A percentile compares a stretch with the other conserved stretches of the same genome.
Evolutionary conservation across 208 protist genomes (phyloP).

Genomic region (Acanthamoeba rhysodes): DNA sequence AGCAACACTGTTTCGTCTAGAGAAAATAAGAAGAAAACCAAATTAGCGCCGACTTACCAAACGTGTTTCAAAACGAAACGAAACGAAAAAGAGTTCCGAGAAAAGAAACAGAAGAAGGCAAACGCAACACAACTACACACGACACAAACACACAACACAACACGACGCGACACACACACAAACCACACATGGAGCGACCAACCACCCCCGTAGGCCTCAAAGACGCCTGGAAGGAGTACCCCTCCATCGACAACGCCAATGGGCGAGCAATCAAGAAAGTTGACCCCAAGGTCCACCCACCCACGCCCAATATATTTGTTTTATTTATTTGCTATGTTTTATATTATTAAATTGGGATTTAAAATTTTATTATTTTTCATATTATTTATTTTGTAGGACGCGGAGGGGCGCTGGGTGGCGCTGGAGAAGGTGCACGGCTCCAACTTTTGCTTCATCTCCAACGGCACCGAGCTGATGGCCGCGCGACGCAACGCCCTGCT

Average conservation of each 20-base stretch:
- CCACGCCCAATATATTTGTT: background rate
- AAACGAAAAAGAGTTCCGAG: background rate
- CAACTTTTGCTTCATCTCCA: slow-evolving; percentile 73
- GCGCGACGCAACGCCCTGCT: slow-evolving; percentile 50
- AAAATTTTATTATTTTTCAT: too few species aligned
- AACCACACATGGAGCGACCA: too few species aligned
- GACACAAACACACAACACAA: too few species aligned
- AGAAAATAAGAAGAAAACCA: too few species aligned
- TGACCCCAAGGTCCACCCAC: background rate
- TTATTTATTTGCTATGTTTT: too few species aligned
- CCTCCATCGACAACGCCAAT: slow-evolving; percentile 5
- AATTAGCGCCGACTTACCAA: too few species aligned
- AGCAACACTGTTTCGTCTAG: too few species aligned
- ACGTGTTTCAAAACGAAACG: too few species aligned
- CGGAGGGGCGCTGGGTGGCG: slow-evolving; percentile 3
- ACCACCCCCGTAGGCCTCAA: background rate
- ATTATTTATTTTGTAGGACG: background rate
- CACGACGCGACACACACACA: too few species aligned
- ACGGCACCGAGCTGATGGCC: background rate
- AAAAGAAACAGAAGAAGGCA: background rate
- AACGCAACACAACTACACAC: too few species aligned
- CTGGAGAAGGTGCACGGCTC: slow-evolving; percentile 72
- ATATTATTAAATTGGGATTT: too few species aligned
- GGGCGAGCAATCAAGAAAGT: background rate
- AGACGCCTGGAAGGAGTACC: background rate